Conservation (phyloP, 139 green algal species). For the Ettlia oleoabundans region DNA sequence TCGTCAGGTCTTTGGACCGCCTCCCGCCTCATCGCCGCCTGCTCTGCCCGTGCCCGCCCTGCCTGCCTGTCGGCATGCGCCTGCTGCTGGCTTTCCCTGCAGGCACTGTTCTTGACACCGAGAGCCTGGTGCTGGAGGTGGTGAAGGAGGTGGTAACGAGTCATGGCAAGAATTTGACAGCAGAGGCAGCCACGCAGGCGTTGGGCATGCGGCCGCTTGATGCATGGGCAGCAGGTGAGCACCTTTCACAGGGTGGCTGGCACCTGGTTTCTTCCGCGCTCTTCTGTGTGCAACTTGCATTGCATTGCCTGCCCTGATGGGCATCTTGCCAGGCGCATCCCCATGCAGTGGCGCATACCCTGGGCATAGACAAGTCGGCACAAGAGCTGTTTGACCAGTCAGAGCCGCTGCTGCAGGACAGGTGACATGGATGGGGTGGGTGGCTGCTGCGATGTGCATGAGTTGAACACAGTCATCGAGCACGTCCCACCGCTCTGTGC, state of each 20-base stretch:
- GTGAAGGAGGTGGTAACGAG: conserved; percentile 51
- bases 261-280: neutral
- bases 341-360: conserved; percentile 47
- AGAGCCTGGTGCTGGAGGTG: conserved; percentile 72
- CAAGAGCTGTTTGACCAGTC: conserved; percentile 68
- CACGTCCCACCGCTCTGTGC: neutral
- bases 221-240: conserved; percentile 54
- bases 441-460: no score
- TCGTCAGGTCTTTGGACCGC: no score
- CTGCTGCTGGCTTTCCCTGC: neutral
- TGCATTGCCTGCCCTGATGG: no score
- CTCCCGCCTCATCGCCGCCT: no score
- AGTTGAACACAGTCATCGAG: neutral
- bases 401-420: conserved; percentile 39
- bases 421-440: neutral
- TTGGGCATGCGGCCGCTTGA: conserved; percentile 82
- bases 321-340: no score
- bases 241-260: neutral
- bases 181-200: conserved; percentile 39
- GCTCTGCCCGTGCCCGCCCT: no score
- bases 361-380: conserved; percentile 46
- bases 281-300: no score
- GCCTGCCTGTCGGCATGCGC: no score
- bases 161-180: conserved; percentile 60
- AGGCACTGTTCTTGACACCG: conserved; percentile 51